A percentile compares a stretch with the other conserved stretches of the same genome.
phyloP scores from a whole-genome alignment of 192 early-diverging fungal genomes.

The Pecoramyces ruminantium region DNA sequence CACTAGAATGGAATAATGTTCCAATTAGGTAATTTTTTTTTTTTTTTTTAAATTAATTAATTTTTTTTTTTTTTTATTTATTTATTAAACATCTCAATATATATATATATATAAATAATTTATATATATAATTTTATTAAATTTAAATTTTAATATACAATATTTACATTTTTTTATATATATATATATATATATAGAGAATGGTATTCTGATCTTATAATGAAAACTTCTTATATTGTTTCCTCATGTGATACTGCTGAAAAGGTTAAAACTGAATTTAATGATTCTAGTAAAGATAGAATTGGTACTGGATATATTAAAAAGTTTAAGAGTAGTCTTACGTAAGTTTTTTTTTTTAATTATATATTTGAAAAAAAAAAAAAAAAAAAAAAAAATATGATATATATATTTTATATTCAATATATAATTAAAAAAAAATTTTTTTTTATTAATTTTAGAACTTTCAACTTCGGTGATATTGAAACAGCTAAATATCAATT shows the following conservation, averaged over 20 bases:
- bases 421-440: too few species aligned
- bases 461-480: background rate
- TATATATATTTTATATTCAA: too few species aligned
- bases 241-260: background rate
- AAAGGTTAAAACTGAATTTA: background rate
- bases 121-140: too few species aligned
- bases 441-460: too few species aligned
- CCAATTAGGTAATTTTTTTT: background rate
- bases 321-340: background rate
- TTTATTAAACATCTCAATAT: too few species aligned
- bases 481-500: constrained; percentile 14
- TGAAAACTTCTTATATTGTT: background rate
- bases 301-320: background rate
- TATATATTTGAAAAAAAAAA: too few species aligned
- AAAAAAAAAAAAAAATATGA: too few species aligned
- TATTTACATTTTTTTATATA: too few species aligned
- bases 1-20: background rate
- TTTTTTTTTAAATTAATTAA: too few species aligned
- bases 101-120: too few species aligned
- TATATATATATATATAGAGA: background rate
- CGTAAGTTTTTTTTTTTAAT: background rate
- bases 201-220: background rate
- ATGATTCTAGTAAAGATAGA: background rate
- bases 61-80: too few species aligned
- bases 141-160: too few species aligned